Conservation (phyloP, 2,329 filamentous ascomycete species). For the Colletotrichum tropicicola region DNA sequence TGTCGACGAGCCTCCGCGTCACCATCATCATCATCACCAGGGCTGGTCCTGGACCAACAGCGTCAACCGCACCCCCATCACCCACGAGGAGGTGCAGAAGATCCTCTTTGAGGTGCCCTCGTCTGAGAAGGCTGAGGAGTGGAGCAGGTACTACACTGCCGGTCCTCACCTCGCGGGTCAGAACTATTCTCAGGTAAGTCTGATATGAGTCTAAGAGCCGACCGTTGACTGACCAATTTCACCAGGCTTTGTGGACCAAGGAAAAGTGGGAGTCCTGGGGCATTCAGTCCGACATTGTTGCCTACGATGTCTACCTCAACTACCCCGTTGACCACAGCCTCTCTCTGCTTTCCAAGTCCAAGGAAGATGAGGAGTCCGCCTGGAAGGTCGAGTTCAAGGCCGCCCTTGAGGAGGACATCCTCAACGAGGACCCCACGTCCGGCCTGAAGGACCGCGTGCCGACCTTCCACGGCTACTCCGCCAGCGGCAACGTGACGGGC, state of each 20-base stretch:
- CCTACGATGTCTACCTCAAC: constrained; percentile 83
- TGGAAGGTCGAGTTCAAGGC: constrained; percentile 81
- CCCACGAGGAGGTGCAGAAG: constrained; percentile 60
- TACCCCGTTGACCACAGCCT: constrained; percentile 78
- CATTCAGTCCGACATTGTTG: constrained; percentile 67
- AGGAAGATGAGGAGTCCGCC: constrained; percentile 35
- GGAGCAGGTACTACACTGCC: constrained; percentile 81
- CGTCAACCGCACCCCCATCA: constrained; percentile 38
- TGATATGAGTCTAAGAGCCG: neutral
- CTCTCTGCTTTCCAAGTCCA: constrained; percentile 66
- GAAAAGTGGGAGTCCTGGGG: constrained; percentile 79
- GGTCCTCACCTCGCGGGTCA: constrained; percentile 81
- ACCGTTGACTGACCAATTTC: constrained; percentile 25
- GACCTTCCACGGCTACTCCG: constrained; percentile 95
- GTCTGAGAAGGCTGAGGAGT: constrained; percentile 68
- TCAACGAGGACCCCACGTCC: constrained; percentile 85
- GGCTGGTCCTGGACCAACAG: constrained; percentile 36
- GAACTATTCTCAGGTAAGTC: constrained; percentile 73
- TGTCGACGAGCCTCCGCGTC: constrained; percentile 41
- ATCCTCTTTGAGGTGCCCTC: constrained; percentile 69
- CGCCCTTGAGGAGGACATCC: constrained; percentile 82
- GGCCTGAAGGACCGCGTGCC: constrained; percentile 78
- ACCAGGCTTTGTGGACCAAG: constrained; percentile 75
- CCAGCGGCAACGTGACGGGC: constrained; percentile 89
- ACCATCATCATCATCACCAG: constrained; percentile 43